These are phyloP conservation scores for Podospora pseudoanserina DNA, from an alignment of 495 filamentous ascomycete genomes.

Conservation along the genomic window DNA sequence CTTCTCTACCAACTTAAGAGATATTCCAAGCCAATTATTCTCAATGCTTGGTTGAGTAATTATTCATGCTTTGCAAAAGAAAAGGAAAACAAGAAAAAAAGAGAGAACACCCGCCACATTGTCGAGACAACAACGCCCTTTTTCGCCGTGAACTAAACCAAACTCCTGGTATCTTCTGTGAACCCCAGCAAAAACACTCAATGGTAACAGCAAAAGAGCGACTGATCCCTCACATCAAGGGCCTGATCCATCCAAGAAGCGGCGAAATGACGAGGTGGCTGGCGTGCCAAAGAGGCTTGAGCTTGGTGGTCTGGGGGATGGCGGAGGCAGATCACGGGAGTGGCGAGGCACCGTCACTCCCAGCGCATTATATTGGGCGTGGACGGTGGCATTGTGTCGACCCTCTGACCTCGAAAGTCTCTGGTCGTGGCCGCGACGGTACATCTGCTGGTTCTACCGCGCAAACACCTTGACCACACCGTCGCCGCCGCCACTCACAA, in stretches of 20 bases:
- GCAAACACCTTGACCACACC: slow-evolving; percentile 96
- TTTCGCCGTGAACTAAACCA: background rate
- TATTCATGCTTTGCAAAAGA: background rate
- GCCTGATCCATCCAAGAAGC: background rate
- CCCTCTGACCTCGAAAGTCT: background rate
- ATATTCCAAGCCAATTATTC: background rate
- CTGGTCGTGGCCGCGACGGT: background rate
- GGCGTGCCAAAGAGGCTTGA: background rate
- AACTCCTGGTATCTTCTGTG: background rate
- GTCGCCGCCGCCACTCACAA: slow-evolving; percentile 93
- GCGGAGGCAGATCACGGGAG: too few species aligned
- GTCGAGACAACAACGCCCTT: background rate
- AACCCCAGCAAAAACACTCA: background rate
- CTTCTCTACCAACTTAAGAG: background rate
- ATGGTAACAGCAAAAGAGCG: background rate
- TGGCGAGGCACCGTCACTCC: background rate
- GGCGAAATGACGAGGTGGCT: background rate
- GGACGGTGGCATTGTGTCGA: background rate
- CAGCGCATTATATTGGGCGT: background rate
- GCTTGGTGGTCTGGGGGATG: background rate
- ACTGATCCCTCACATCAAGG: background rate
- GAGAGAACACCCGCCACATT: background rate
- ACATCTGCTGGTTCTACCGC: slow-evolving; percentile 27
- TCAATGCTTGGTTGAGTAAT: background rate
- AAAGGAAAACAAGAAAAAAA: background rate